These are phyloP conservation scores for Gypsophila paniculata DNA, from an alignment of 179 eudicot genomes.

Conservation along the genomic window DNA sequence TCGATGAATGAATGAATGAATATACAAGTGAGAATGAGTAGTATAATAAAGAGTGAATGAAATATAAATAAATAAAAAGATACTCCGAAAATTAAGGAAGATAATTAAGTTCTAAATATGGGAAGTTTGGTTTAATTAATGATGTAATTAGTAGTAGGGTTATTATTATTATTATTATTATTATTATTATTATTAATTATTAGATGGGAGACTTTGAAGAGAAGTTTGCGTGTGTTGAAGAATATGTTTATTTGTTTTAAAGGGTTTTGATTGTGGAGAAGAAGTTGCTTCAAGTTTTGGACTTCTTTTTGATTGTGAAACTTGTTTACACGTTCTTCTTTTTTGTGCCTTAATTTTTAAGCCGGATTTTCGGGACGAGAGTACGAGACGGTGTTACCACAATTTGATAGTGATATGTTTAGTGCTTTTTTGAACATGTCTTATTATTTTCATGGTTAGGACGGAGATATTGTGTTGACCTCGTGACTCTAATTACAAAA, in stretches of 20 bases:
- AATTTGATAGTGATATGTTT: too few species aligned
- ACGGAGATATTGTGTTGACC: too few species aligned
- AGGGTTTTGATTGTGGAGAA: not conserved
- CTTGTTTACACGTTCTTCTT: conserved; percentile 1
- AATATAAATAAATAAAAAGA: not conserved
- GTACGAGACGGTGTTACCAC: conserved; percentile 1
- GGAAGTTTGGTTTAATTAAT: conserved; percentile 8
- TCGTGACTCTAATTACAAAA: too few species aligned
- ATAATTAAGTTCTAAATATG: not conserved
- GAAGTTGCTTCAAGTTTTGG: conserved; percentile 32
- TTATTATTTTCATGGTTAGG: too few species aligned
- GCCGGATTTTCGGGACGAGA: too few species aligned
- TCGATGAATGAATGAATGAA: not conserved
- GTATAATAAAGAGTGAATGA: not conserved
- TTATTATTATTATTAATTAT: too few species aligned
- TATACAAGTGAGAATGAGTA: too few species aligned
- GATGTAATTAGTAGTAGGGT: too few species aligned
- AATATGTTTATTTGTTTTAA: not conserved
- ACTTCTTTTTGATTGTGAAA: conserved; percentile 18
- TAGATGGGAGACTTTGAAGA: conserved; percentile 8
- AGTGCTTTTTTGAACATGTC: too few species aligned
- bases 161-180: too few species aligned
- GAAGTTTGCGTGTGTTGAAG: not conserved
- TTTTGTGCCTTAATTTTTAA: not conserved
- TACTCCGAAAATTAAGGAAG: not conserved